Conservation (phyloP, 805 yeast genomes). For the Wickerhamiella dianesei region DNA sequence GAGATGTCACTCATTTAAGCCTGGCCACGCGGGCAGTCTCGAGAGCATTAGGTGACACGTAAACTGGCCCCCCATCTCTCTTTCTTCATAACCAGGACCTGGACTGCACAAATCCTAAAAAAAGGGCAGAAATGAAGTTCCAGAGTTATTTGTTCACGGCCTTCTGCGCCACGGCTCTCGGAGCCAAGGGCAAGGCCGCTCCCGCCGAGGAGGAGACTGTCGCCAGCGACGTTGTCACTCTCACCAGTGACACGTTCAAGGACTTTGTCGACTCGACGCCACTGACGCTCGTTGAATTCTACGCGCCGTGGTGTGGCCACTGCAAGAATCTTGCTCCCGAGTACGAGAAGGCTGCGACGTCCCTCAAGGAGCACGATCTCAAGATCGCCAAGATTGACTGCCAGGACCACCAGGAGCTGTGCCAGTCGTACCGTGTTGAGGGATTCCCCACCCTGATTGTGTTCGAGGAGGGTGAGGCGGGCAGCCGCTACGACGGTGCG, state of each 20-base stretch:
- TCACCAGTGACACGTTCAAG: slow-evolving; percentile 52
- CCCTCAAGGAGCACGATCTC: slow-evolving; percentile 13
- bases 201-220: slow-evolving; percentile 43
- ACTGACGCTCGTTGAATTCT: slow-evolving; percentile 73
- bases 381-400: slow-evolving; percentile 75
- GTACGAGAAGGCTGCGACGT: slow-evolving; percentile 23
- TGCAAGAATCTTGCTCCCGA: slow-evolving; percentile 37
- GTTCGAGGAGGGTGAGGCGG: slow-evolving; percentile 37
- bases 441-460: slow-evolving; percentile 80
- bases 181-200: slow-evolving; percentile 42
- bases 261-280: slow-evolving; percentile 57
- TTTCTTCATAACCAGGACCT: too few relatives aligned
- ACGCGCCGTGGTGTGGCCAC: slow-evolving; percentile 98
- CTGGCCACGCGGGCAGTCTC: too few relatives aligned
- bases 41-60: not conserved
- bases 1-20: too few relatives aligned
- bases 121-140: slow-evolving; percentile 26
- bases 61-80: not conserved
- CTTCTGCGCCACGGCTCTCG: slow-evolving; percentile 32
- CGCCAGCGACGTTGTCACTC: slow-evolving; percentile 78
- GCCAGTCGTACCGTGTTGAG: slow-evolving; percentile 48
- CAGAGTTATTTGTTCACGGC: slow-evolving; percentile 26
- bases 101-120: too few relatives aligned
- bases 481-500: slow-evolving; percentile 67
- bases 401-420: slow-evolving; percentile 61